phyloP scores from a whole-genome alignment of 139 green algal genomes.

The Chlorella sp. region DNA sequence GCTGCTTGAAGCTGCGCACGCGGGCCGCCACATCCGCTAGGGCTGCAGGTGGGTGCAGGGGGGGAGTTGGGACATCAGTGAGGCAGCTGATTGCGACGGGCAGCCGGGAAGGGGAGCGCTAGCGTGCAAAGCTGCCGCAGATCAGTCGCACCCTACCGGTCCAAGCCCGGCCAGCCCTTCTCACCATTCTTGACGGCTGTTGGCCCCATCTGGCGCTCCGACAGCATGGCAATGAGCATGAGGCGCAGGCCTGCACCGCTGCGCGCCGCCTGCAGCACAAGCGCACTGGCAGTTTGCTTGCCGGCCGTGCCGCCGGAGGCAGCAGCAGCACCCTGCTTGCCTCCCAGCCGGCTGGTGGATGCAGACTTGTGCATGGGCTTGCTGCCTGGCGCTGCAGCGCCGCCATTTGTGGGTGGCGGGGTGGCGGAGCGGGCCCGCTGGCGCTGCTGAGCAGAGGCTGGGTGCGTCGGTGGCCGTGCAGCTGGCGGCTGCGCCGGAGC shows the following conservation, averaged over 20 bases:
- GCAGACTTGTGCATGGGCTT: slow-evolving; percentile 28
- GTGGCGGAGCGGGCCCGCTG: background rate
- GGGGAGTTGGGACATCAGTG: background rate
- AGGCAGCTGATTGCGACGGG: no score
- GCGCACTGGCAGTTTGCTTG: no score
- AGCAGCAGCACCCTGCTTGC: background rate
- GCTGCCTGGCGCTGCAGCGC: background rate
- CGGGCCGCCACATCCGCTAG: slow-evolving; percentile 14
- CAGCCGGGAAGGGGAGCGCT: no score
- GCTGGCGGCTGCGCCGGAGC: background rate
- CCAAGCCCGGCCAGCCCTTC: no score
- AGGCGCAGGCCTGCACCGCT: no score
- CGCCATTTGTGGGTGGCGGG: background rate
- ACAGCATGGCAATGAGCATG: no score
- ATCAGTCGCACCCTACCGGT: no score
- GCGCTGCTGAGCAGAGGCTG: background rate
- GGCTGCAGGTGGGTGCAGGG: background rate
- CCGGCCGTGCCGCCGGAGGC: no score
- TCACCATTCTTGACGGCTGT: no score
- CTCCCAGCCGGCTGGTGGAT: slow-evolving; percentile 13
- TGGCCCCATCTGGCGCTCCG: no score
- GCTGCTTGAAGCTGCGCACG: slow-evolving; percentile 11
- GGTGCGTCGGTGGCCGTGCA: slow-evolving; percentile 13
- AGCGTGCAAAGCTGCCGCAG: no score
- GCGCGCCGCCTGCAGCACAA: no score